These are phyloP conservation scores for Ceratocystis variospora DNA, from an alignment of 2,329 filamentous ascomycete genomes.

Conservation along the genomic window DNA sequence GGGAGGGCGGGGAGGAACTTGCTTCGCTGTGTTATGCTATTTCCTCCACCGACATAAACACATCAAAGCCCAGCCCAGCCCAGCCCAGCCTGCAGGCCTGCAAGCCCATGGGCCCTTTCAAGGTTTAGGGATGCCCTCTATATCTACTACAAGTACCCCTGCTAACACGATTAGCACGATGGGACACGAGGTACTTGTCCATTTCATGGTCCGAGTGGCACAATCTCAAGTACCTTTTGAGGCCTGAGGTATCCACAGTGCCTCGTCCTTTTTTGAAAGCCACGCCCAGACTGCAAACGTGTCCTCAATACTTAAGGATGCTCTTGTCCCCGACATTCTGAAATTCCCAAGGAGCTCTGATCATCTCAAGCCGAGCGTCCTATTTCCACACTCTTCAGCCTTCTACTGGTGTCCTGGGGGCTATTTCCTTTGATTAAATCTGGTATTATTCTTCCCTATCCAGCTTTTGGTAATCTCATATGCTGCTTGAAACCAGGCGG, in stretches of 20 bases:
- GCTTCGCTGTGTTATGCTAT: neutral
- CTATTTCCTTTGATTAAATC: neutral
- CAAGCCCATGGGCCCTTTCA: neutral
- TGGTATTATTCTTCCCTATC: neutral
- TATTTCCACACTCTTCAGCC: conserved; percentile 8
- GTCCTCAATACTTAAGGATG: conserved; percentile 20
- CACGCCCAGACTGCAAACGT: conserved; percentile 18
- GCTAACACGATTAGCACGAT: neutral
- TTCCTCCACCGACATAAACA: neutral
- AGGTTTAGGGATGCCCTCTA: conserved; percentile 13
- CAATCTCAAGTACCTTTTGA: conserved; percentile 14
- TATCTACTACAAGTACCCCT: conserved; percentile 9
- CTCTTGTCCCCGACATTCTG: conserved; percentile 11
- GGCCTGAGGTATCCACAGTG: conserved; percentile 14
- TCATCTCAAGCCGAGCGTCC: conserved; percentile 18
- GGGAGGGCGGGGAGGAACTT: neutral
- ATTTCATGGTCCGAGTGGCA: neutral
- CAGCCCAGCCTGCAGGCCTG: neutral
- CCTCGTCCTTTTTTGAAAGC: neutral
- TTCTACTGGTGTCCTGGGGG: neutral
- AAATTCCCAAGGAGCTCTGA: conserved; percentile 1
- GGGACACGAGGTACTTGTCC: conserved; percentile 11
- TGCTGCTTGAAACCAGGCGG: neutral
- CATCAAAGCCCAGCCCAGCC: neutral
- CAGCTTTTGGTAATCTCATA: neutral